Evolutionary conservation across 192 early-diverging fungal genomes (phyloP), one percentile per base, ranked within the genome.

Genomic region (Podila horticola): DNA sequence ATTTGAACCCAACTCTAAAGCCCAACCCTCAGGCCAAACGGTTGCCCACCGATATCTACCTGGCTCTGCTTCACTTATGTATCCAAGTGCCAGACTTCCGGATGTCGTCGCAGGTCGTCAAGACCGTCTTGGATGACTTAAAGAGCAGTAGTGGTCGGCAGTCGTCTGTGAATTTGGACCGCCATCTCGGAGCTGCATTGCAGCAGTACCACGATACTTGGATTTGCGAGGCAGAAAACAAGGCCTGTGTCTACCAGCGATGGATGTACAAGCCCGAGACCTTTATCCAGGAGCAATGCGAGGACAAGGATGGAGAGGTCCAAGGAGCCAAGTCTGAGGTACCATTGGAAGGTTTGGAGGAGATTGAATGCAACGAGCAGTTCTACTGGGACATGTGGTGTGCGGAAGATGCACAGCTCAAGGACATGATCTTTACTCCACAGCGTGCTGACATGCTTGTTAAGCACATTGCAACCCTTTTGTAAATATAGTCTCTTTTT

Each of bases 361-460:
- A 34, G 1, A 52, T 41, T 36, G 69, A 31, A 0, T 81, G 77
- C 20, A 81, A 81, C 64, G 71, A 69, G 24, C 11, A 50, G n/a
- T 30, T 81, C 7, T 73, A 73, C 57, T 81, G 77, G 77, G 71
- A 81, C 33, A 1, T 81, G 33, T 81, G 77, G 77, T 64, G 62
- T 11, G 33, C 22, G 10, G 41, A 64, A 9, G 77, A 81, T 24
- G 33, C 48, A 17, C 66, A 51, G 13, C n/a, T 81, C 28, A 49
- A 60, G 58, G 55, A 63, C 2, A 30, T 81, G 17, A 66, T 26
- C 19, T 81, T 72, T 33, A 57, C 71, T 15, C 45, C 28, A 19
- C 33, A 34, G 15, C 72, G 67, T 61, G 77, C 57, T 7, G 50
- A 31, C 9, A 65, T 72, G 67, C 77, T 81, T 8, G 62, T 50